These are phyloP conservation scores for Hypoxylon rickii DNA, from an alignment of 495 filamentous ascomycete species.

Conservation along the genomic window DNA sequence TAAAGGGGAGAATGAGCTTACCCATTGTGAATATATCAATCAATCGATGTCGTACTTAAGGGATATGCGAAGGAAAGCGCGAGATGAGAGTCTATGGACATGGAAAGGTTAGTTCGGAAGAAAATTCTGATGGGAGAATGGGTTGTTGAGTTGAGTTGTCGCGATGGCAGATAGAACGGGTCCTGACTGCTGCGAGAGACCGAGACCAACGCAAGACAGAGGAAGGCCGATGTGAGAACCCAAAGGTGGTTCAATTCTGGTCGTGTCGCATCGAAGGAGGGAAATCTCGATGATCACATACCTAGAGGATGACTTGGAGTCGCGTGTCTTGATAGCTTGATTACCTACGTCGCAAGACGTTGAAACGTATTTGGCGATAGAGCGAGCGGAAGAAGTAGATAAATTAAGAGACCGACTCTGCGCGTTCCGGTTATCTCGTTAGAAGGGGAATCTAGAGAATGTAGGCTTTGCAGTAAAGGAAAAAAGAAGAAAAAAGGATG, in stretches of 20 bases:
- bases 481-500: conserved; percentile 14
- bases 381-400: conserved; percentile 15
- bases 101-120: conserved; percentile 20
- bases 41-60: conserved; percentile 35
- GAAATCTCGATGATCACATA: conserved; percentile 22
- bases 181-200: background rate
- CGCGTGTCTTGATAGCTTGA: conserved; percentile 21
- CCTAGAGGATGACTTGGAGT: conserved; percentile 21
- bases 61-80: conserved; percentile 35
- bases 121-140: conserved; percentile 7
- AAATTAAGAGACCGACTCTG: conserved; percentile 11
- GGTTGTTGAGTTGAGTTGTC: conserved; percentile 8
- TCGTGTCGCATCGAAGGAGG: background rate
- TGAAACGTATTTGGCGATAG: conserved; percentile 8
- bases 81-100: conserved; percentile 27
- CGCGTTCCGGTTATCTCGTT: conserved; percentile 24
- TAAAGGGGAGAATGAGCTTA: conserved; percentile 49
- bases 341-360: conserved; percentile 20
- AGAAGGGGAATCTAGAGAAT: conserved; percentile 20
- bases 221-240: background rate
- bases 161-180: background rate
- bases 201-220: background rate
- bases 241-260: background rate
- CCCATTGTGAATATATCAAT: conserved; percentile 52
- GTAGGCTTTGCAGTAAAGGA: conserved; percentile 13